Percentiles rank a stretch among this genome's conserved stretches.
These are phyloP conservation scores for Pythium dissimile DNA, from an alignment of 352 stramenopile species.

Conservation along the genomic window DNA sequence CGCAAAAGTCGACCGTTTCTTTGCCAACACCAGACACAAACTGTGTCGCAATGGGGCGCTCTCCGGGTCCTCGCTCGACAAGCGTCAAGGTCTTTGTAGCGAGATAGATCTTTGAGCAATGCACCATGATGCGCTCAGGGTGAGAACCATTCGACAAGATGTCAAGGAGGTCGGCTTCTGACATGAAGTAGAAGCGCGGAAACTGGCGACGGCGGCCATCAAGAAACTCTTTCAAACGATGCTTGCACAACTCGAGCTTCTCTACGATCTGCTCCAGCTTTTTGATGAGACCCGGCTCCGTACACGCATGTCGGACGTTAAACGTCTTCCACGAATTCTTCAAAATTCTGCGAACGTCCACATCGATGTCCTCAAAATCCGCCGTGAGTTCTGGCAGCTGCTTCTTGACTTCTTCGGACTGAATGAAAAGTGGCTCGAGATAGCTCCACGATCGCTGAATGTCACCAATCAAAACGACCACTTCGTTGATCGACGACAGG, in stretches of 20 bases:
- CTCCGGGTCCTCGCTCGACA: conserved; percentile 41
- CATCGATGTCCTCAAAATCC: conserved; percentile 94
- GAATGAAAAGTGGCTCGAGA: conserved; percentile 94
- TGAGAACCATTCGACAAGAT: conserved; percentile 95
- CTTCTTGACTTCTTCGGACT: conserved; percentile 95
- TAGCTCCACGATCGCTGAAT: conserved; percentile 97
- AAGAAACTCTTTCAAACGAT: conserved; percentile 94
- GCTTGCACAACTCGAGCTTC: conserved; percentile 94
- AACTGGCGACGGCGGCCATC: conserved; percentile 93
- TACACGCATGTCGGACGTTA: conserved; percentile 91
- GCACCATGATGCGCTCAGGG: conserved; percentile 92
- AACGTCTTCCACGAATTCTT: conserved; percentile 82
- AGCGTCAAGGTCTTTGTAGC: conserved; percentile 91
- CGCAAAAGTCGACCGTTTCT: conserved; percentile 92
- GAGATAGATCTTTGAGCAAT: conserved; percentile 96
- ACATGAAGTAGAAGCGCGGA: conserved; percentile 92
- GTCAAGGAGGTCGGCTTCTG: conserved; percentile 91
- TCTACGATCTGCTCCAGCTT: conserved; percentile 91
- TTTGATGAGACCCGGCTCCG: conserved; percentile 82
- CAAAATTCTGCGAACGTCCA: conserved; percentile 88
- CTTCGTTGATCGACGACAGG: conserved; percentile 89
- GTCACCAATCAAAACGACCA: conserved; percentile 91
- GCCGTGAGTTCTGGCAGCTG: conserved; percentile 92
- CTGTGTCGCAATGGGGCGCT: conserved; percentile 81
- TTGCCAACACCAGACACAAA: conserved; percentile 94